Evolutionary conservation across 1,284 basidiomycete genomes (phyloP).

Genomic region (Ceratobasidium sp.): DNA sequence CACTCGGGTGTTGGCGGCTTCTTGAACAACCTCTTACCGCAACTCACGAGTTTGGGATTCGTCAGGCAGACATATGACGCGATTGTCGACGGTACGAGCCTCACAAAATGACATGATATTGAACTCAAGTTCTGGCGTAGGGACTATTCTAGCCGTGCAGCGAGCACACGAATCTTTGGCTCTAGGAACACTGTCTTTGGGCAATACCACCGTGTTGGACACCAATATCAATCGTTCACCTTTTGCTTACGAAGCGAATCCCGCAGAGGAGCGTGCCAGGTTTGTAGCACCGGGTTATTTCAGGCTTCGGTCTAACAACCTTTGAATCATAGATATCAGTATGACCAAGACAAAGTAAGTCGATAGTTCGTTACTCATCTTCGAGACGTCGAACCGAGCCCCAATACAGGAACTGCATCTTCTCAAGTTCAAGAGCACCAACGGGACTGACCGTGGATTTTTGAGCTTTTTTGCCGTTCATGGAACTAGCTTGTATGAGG

Average conservation of each 20-base stretch:
- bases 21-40: conserved; percentile 75
- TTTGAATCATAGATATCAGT: conserved; percentile 57
- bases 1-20: conserved; percentile 87
- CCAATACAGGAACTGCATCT: conserved; percentile 63
- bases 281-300: conserved; percentile 51
- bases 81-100: conserved; percentile 50
- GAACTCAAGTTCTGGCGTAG: conserved; percentile 73
- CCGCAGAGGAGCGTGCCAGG: conserved; percentile 69
- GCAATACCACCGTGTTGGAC: conserved; percentile 71
- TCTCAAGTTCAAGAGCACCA: conserved; percentile 68
- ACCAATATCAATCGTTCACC: conserved; percentile 81
- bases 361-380: background rate
- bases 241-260: conserved; percentile 77
- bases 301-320: background rate
- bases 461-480: conserved; percentile 84
- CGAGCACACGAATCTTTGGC: conserved; percentile 73
- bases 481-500: conserved; percentile 80
- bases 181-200: conserved; percentile 68
- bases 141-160: conserved; percentile 74
- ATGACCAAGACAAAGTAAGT: conserved; percentile 70
- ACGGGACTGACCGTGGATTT: conserved; percentile 70
- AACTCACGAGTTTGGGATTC: conserved; percentile 80
- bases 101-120: background rate
- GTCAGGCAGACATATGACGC: conserved; percentile 59
- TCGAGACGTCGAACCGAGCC: background rate